These are phyloP conservation scores for Fusarium verrucosum DNA, from an alignment of 2,329 filamentous ascomycete species.

Conservation along the genomic window DNA sequence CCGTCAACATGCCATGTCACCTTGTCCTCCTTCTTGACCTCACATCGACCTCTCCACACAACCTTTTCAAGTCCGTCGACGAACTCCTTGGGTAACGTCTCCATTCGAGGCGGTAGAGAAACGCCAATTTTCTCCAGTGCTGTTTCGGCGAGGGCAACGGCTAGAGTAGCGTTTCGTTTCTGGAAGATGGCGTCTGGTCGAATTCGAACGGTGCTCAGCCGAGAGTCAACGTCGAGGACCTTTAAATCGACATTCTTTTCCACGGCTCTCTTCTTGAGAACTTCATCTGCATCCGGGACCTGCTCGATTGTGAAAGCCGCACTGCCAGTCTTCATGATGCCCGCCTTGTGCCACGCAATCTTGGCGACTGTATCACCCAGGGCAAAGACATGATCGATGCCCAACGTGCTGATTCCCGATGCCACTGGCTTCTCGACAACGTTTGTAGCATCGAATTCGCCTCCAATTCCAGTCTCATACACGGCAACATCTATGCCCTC, in stretches of 20 bases:
- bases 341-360: constrained; percentile 80
- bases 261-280: constrained; percentile 60
- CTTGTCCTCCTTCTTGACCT: constrained; percentile 62
- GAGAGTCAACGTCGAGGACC: constrained; percentile 57
- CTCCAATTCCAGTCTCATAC: constrained; percentile 74
- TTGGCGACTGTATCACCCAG: constrained; percentile 70
- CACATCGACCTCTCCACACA: constrained; percentile 82
- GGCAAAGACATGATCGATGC: constrained; percentile 72
- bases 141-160: constrained; percentile 61
- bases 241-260: constrained; percentile 61
- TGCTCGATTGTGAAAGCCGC: constrained; percentile 68
- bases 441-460: constrained; percentile 75
- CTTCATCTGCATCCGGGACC: constrained; percentile 54
- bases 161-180: constrained; percentile 65
- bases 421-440: constrained; percentile 66
- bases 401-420: constrained; percentile 71
- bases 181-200: constrained; percentile 66
- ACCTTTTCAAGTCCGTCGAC: constrained; percentile 77
- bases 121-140: constrained; percentile 58
- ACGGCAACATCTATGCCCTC: constrained; percentile 71
- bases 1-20: constrained; percentile 91
- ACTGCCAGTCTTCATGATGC: constrained; percentile 70
- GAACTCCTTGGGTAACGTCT: constrained; percentile 69
- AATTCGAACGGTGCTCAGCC: constrained; percentile 58
- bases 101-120: constrained; percentile 34